Base-by-base conservation (phyloP, 257 asterid species). In the Lycium ferocissimum region DNA sequence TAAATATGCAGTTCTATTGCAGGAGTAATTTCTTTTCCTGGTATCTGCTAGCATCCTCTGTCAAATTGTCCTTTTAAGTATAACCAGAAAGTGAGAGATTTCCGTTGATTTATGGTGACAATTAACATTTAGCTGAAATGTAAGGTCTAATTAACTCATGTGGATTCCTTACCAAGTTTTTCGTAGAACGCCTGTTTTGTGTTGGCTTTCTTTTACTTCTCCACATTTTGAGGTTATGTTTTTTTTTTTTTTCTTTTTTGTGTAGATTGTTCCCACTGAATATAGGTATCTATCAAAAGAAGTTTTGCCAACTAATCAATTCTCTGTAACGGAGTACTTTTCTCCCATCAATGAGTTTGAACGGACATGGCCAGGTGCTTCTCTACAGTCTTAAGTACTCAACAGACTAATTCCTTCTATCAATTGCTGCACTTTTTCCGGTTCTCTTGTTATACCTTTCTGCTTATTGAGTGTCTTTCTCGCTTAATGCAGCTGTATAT, bases 201-300 rank as follows among this genome's bases (percentile, higher is more conserved):
- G 17, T 76, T 78, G 20, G 49, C 53, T 71, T 45, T 66, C 33
- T 13, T 38, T 40, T 38, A 15, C 54, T 15, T 70, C 26, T 53
- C 67, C 20, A 38, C 62, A 45, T 72, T 80, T 76, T 86, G 58
- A 87, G n/a, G 38, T 79, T 83, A 43, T 86, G 84, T 26, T 26
- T 26, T 26, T 26, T 26, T 26, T 26, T 26, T 26, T 26, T 26
- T 26, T 1, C 33, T 85, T 61, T 65, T 65, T 66, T 15, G 49
- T 89, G 90, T 89, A 97, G 99, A 91, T 97, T 90, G 99, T 95
- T 88, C 99, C 99, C 1, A 97, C 99, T 51, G 98, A 97, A 86
- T 97, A 95, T 91, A 93, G 88, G 86, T 93, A 94, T 84, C 79
- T 97, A 56, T 97, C 99, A 22, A 97, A 93, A 87, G 93, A 95